These are phyloP conservation scores for Solioccasus polychromus DNA, from an alignment of 768 basidiomycete genomes.

Conservation along the genomic window DNA sequence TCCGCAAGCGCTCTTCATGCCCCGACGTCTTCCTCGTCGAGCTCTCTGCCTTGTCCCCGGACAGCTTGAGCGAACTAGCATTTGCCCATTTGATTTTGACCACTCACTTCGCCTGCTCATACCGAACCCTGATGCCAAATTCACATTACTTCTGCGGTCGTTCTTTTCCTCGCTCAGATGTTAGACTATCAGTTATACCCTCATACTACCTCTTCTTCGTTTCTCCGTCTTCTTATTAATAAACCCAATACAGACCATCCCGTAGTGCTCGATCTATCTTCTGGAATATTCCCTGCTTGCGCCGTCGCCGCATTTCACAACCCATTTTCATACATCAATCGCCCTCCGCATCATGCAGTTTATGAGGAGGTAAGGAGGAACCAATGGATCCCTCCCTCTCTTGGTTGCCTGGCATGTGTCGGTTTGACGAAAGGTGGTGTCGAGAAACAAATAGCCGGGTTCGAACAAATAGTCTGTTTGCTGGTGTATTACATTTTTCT, in stretches of 20 bases:
- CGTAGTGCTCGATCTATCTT: conserved; percentile 51
- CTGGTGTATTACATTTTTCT: not conserved
- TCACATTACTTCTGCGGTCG: conserved; percentile 46
- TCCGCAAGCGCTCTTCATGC: conserved; percentile 45
- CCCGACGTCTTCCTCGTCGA: conserved; percentile 49
- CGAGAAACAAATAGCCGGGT: conserved; percentile 25
- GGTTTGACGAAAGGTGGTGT: conserved; percentile 26
- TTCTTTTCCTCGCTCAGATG: conserved; percentile 49
- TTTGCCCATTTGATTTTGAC: conserved; percentile 46
- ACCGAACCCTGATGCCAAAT: conserved; percentile 40
- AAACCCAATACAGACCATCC: conserved; percentile 32
- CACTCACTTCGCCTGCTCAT: conserved; percentile 38
- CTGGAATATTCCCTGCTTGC: conserved; percentile 53
- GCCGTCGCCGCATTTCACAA: conserved; percentile 45
- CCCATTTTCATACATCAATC: conserved; percentile 42
- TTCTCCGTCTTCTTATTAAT: conserved; percentile 31
- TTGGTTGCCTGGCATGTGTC: conserved; percentile 46
- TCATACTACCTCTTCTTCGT: conserved; percentile 22
- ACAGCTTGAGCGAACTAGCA: conserved; percentile 33
- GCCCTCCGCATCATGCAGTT: conserved; percentile 40
- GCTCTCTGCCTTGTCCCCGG: conserved; percentile 41
- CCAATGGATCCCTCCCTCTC: conserved; percentile 29
- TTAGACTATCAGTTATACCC: conserved; percentile 51
- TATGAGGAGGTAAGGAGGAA: conserved; percentile 24
- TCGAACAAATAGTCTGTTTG: conserved; percentile 19